Evolutionary conservation across 805 yeast species (phyloP).

Genomic region (Yamadazyma insecticola): DNA sequence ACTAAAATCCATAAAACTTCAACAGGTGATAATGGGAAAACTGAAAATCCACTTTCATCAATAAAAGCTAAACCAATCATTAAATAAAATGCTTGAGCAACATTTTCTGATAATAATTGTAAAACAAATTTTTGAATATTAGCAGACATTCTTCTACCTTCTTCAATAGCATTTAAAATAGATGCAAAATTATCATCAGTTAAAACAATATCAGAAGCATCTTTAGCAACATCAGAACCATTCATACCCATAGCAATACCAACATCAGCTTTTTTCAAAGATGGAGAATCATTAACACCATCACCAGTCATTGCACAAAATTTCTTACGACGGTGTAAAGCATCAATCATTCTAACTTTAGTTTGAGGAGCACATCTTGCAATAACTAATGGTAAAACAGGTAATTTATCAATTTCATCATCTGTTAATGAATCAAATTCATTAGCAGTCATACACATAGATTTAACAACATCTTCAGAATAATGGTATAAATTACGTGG

Average conservation of each 20-base stretch:
- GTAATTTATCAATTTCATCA: constrained; percentile 29
- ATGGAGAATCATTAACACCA: constrained; percentile 80
- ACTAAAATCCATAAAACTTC: constrained; percentile 79
- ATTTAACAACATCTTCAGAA: constrained; percentile 27
- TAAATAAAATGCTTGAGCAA: constrained; percentile 63
- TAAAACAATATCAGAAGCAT: constrained; percentile 72
- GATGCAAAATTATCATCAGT: constrained; percentile 74
- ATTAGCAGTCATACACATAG: constrained; percentile 35
- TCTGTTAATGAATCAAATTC: constrained; percentile 30
- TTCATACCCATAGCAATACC: constrained; percentile 80
- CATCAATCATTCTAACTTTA: constrained; percentile 39
- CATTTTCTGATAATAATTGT: constrained; percentile 68
- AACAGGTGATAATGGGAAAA: constrained; percentile 51
- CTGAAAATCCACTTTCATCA: constrained; percentile 28
- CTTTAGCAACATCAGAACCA: constrained; percentile 84
- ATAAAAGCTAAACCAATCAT: constrained; percentile 39
- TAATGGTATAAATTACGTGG: constrained; percentile 44
- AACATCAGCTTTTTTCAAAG: constrained; percentile 70
- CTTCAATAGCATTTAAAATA: constrained; percentile 71
- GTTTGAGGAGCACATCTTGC: constrained; percentile 41
- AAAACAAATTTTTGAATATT: constrained; percentile 76
- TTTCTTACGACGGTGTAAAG: constrained; percentile 33
- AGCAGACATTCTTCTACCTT: constrained; percentile 75
- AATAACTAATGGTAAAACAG: constrained; percentile 36
- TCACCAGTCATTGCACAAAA: constrained; percentile 47